These are phyloP conservation scores for Forsythia suspensa DNA, from an alignment of 257 asterid species.

Conservation along the genomic window DNA sequence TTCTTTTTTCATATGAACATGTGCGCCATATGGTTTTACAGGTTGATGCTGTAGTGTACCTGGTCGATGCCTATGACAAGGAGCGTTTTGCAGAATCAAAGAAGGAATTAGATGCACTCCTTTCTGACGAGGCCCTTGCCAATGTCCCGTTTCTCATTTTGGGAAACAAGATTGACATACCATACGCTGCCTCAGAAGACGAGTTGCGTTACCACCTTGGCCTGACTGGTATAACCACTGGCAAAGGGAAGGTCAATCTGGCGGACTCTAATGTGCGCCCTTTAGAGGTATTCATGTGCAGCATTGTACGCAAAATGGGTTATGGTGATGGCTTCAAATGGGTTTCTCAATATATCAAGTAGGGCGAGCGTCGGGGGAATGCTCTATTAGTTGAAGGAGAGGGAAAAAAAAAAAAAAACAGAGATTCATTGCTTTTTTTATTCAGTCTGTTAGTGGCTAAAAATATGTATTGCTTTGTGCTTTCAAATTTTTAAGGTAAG, in stretches of 20 bases:
- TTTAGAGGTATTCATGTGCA: constrained; percentile 28
- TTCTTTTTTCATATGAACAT: neutral
- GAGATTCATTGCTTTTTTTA: neutral
- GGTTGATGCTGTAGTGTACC: constrained; percentile 26
- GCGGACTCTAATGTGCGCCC: constrained; percentile 18
- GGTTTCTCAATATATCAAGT: constrained; percentile 27
- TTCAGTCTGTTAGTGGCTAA: neutral
- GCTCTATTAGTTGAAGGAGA: neutral
- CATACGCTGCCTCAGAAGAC: constrained; percentile 27
- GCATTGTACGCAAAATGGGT: constrained; percentile 26
- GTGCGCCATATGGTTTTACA: neutral
- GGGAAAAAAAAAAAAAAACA: neutral
- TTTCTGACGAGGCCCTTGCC: constrained; percentile 22
- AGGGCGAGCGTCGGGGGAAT: neutral
- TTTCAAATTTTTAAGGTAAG: neutral
- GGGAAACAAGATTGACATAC: constrained; percentile 28
- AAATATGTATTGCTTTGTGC: neutral
- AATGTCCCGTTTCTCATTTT: constrained; percentile 22
- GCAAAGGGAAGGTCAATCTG: constrained; percentile 26
- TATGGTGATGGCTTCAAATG: constrained; percentile 9
- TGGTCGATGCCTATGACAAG: constrained; percentile 21
- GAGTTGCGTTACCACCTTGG: constrained; percentile 22
- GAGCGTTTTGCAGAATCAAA: constrained; percentile 25
- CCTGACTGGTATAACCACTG: constrained; percentile 22
- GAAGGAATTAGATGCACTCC: constrained; percentile 24